phyloP scores from a whole-genome alignment of 1,139 yeast genomes.

The Nematodospora anomalae region DNA sequence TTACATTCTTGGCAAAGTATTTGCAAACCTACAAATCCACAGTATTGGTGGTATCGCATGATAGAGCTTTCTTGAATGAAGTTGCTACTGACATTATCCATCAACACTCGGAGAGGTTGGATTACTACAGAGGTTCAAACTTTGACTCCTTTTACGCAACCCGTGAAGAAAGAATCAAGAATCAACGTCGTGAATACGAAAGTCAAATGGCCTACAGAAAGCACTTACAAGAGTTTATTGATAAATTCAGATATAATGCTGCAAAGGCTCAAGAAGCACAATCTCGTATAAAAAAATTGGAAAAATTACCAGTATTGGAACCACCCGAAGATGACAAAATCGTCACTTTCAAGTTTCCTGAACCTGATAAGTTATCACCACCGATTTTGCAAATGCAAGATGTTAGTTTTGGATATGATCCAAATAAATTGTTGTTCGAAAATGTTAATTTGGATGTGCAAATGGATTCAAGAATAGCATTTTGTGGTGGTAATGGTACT shows the following conservation, averaged over 20 bases:
- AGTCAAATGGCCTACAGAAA: constrained; percentile 94
- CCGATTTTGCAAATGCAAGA: constrained; percentile 88
- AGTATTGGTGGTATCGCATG: constrained; percentile 94
- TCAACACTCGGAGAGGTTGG: constrained; percentile 95
- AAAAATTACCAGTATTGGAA: constrained; percentile 87
- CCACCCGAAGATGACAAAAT: constrained; percentile 92
- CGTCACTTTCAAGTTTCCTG: constrained; percentile 88
- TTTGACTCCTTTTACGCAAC: constrained; percentile 92
- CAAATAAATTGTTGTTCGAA: constrained; percentile 58
- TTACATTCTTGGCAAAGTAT: constrained; percentile 87
- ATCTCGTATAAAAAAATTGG: constrained; percentile 93
- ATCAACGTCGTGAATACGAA: constrained; percentile 91
- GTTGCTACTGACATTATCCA: constrained; percentile 97
- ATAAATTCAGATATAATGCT: constrained; percentile 94
- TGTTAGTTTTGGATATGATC: constrained; percentile 82
- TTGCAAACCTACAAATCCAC: constrained; percentile 89
- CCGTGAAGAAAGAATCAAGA: constrained; percentile 92
- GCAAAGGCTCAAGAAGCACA: constrained; percentile 98
- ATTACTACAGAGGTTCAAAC: constrained; percentile 91
- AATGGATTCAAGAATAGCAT: constrained; percentile 90
- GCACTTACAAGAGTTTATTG: constrained; percentile 91
- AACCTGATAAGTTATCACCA: constrained; percentile 89
- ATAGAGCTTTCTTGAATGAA: constrained; percentile 92
- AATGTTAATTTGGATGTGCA: constrained; percentile 89
- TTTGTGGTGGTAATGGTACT: constrained; percentile 98